phyloP scores from a whole-genome alignment of 441 rosid species.

The Eruca vesicaria region DNA sequence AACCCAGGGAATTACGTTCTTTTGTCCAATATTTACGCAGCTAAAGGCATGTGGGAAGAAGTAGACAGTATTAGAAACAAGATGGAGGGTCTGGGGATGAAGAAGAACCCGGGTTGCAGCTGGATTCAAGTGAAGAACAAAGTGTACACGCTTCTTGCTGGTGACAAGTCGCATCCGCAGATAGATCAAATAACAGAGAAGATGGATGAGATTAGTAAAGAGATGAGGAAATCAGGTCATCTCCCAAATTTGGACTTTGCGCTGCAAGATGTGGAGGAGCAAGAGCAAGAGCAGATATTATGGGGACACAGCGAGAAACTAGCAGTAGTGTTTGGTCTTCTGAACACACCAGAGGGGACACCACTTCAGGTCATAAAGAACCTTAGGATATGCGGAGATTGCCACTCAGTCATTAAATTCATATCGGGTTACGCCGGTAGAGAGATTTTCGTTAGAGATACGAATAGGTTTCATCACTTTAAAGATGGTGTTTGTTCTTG shows the following conservation, averaged over 20 bases:
- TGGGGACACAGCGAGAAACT: slow-evolving; percentile 66
- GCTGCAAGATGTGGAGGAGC: slow-evolving; percentile 59
- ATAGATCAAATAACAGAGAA: slow-evolving; percentile 45
- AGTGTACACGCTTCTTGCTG: slow-evolving; percentile 58
- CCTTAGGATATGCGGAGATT: slow-evolving; percentile 66
- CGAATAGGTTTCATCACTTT: slow-evolving; percentile 66
- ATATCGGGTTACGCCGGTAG: slow-evolving; percentile 47
- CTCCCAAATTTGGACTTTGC: slow-evolving; percentile 42
- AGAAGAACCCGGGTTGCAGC: slow-evolving; percentile 66
- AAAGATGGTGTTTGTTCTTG: slow-evolving; percentile 63
- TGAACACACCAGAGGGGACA: slow-evolving; percentile 50
- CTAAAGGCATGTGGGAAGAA: slow-evolving; percentile 51
- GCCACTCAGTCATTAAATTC: slow-evolving; percentile 57
- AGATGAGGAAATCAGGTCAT: slow-evolving; percentile 49
- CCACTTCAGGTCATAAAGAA: slow-evolving; percentile 60
- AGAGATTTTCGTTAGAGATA: slow-evolving; percentile 56
- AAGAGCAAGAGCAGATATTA: slow-evolving; percentile 56
- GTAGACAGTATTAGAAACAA: slow-evolving; percentile 48
- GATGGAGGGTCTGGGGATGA: slow-evolving; percentile 51
- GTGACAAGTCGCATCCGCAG: slow-evolving; percentile 56
- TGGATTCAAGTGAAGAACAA: slow-evolving; percentile 57
- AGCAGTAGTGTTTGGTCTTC: slow-evolving; percentile 58
- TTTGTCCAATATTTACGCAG: slow-evolving; percentile 59
- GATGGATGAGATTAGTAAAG: slow-evolving; percentile 43
- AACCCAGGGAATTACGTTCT: slow-evolving; percentile 60